A percentile compares a stretch with the other conserved stretches of the same genome.
These are phyloP conservation scores for Ailanthus altissimus DNA, from an alignment of 345 rosid species.

Conservation along the genomic window DNA sequence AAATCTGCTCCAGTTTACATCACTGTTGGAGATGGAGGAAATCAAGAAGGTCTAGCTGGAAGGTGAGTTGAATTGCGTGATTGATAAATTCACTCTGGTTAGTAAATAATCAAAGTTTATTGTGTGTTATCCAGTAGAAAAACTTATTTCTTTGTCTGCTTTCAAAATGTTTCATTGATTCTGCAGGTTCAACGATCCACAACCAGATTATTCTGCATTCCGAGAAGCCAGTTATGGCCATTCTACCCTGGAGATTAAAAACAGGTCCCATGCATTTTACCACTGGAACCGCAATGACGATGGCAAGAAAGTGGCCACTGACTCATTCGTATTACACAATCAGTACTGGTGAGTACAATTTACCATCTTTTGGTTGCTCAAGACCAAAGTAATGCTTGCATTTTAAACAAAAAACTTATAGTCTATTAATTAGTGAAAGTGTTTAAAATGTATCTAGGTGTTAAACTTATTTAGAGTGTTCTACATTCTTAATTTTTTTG, in stretches of 20 bases:
- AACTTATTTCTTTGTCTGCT: neutral
- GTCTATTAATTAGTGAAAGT: neutral
- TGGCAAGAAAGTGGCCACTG: slow-evolving; percentile 73
- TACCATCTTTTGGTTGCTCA: neutral
- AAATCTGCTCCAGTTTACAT: slow-evolving; percentile 86
- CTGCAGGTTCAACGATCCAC: slow-evolving; percentile 78
- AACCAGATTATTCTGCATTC: slow-evolving; percentile 91
- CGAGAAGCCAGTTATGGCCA: slow-evolving; percentile 97
- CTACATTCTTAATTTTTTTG: neutral
- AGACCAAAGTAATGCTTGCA: neutral
- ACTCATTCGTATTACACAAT: slow-evolving; percentile 62
- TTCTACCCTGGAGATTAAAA: slow-evolving; percentile 77
- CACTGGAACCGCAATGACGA: slow-evolving; percentile 94
- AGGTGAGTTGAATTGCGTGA: slow-evolving; percentile 44
- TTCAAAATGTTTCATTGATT: slow-evolving; percentile 7
- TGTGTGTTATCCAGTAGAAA: neutral
- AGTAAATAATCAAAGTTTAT: neutral
- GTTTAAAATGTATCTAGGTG: neutral
- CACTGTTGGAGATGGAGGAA: slow-evolving; percentile 96
- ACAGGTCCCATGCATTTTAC: slow-evolving; percentile 85
- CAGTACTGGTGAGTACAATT: slow-evolving; percentile 65
- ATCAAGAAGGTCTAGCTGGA: slow-evolving; percentile 86
- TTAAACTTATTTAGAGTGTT: neutral
- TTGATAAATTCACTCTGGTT: neutral
- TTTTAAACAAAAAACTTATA: neutral